These are phyloP conservation scores for Solanum hybrid DNA, from an alignment of 305 asterid genomes.

Conservation along the genomic window DNA sequence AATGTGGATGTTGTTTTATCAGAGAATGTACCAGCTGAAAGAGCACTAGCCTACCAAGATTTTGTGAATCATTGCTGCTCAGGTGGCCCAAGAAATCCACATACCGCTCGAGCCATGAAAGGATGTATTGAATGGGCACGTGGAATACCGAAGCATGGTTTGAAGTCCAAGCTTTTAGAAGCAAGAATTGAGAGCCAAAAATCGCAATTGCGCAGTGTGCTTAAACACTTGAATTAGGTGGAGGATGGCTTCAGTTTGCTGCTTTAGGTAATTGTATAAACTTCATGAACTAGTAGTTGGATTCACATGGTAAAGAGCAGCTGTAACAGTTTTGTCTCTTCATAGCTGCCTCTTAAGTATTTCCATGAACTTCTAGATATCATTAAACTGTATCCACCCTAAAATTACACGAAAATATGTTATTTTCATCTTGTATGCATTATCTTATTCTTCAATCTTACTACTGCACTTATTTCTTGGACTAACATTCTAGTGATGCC, in stretches of 20 bases:
- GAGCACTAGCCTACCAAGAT: background rate
- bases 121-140: slow-evolving; percentile 55
- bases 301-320: background rate
- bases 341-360: background rate
- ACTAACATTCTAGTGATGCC: background rate
- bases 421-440: background rate
- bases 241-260: background rate
- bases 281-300: background rate
- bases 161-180: slow-evolving; percentile 25
- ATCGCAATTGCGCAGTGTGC: slow-evolving; percentile 21
- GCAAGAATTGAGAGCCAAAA: slow-evolving; percentile 34
- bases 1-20: slow-evolving; percentile 5
- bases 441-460: background rate
- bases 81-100: slow-evolving; percentile 33
- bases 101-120: slow-evolving; percentile 43
- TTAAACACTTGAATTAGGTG: slow-evolving; percentile 22
- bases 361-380: background rate
- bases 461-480: background rate
- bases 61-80: slow-evolving; percentile 10
- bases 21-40: slow-evolving; percentile 6
- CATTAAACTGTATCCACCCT: background rate
- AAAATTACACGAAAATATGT: background rate
- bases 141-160: slow-evolving; percentile 19
- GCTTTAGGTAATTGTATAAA: background rate
- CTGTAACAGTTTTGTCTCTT: background rate